These are phyloP conservation scores for Sordaria brevicollis DNA, from an alignment of 495 filamentous ascomycete species.

Conservation along the genomic window DNA sequence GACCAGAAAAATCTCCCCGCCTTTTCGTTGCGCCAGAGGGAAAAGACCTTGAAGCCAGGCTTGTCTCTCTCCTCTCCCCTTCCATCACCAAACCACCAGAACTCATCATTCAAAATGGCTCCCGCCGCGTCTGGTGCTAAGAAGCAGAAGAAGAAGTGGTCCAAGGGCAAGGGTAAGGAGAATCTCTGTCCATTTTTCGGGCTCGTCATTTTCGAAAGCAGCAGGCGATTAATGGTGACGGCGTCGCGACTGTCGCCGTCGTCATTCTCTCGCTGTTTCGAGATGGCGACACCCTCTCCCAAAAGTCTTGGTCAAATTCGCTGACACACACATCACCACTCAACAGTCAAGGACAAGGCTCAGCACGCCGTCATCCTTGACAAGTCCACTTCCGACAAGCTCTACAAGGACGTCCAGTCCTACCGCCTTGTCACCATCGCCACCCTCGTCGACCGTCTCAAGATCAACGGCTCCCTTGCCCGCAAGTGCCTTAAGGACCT, in stretches of 20 bases:
- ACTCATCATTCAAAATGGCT: constrained; percentile 45
- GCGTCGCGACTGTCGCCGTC: constrained; percentile 36
- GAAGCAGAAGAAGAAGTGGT: constrained; percentile 99
- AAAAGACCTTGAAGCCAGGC: constrained; percentile 16
- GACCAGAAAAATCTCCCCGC: constrained; percentile 28
- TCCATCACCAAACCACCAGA: constrained; percentile 33
- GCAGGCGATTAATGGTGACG: constrained; percentile 21
- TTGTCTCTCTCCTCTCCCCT: not conserved
- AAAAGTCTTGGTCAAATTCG: not conserved
- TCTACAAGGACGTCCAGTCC: constrained; percentile 98
- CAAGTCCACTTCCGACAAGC: constrained; percentile 73
- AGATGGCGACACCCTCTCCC: not conserved
- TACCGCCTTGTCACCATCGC: constrained; percentile 99
- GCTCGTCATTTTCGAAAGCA: not conserved
- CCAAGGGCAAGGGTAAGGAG: constrained; percentile 74
- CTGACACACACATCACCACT: constrained; percentile 3
- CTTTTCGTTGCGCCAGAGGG: constrained; percentile 24
- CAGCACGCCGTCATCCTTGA: constrained; percentile 85
- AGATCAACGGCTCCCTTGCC: constrained; percentile 98
- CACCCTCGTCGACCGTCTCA: constrained; percentile 95
- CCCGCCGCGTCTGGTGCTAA: constrained; percentile 80
- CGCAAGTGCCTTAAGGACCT: constrained; percentile 82
- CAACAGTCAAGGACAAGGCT: constrained; percentile 99
- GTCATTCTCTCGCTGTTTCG: not conserved
- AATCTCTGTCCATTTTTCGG: not conserved